phyloP scores from a whole-genome alignment of 2,329 filamentous ascomycete genomes.

The Parafenestella ontariensis region DNA sequence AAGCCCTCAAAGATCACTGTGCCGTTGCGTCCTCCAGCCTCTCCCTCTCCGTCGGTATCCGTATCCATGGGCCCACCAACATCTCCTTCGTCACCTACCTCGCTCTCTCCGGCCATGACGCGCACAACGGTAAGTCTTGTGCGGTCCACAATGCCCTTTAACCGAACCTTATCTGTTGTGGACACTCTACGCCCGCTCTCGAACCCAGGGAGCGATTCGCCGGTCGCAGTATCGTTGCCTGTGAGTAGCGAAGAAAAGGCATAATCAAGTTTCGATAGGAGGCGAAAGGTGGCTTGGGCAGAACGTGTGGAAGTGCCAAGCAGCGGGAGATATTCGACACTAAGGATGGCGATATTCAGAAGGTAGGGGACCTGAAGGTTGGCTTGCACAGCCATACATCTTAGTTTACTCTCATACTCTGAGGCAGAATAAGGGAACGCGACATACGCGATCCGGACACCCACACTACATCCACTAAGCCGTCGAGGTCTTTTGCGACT shows the following conservation, averaged over 20 bases:
- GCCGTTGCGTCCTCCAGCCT: conserved; percentile 23
- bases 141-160: conserved; percentile 80
- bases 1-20: conserved; percentile 41
- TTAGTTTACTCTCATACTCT: neutral
- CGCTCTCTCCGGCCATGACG: conserved; percentile 65
- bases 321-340: conserved; percentile 73
- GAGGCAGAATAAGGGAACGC: neutral
- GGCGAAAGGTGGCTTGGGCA: conserved; percentile 70
- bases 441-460: conserved; percentile 81
- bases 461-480: conserved; percentile 82
- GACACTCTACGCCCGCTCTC: conserved; percentile 68
- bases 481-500: conserved; percentile 76
- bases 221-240: conserved; percentile 71
- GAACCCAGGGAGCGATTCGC: conserved; percentile 73
- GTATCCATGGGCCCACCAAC: conserved; percentile 32
- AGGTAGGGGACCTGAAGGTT: conserved; percentile 84
- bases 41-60: conserved; percentile 39
- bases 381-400: conserved; percentile 56
- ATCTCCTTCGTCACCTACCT: conserved; percentile 46
- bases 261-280: conserved; percentile 81
- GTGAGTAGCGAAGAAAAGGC: conserved; percentile 79
- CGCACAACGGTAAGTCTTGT: conserved; percentile 75
- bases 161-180: conserved; percentile 87
- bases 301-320: conserved; percentile 72
- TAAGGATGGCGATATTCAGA: conserved; percentile 75